These are phyloP conservation scores for Cyberlindnera petersonii DNA, from an alignment of 805 yeast species.

Conservation along the genomic window DNA sequence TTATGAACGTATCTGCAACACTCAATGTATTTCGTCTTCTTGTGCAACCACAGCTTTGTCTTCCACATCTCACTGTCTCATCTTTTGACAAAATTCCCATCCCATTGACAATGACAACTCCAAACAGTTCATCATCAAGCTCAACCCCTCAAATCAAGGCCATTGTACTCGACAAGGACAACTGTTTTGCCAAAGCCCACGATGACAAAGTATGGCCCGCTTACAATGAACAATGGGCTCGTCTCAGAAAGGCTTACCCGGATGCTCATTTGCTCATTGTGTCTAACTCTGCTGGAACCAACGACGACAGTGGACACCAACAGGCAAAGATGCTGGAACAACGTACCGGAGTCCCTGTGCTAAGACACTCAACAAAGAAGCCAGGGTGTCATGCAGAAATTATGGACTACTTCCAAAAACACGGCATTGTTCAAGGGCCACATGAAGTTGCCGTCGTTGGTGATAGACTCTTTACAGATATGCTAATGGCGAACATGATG, in stretches of 20 bases:
- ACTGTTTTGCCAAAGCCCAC: slow-evolving; percentile 86
- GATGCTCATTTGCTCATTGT: slow-evolving; percentile 67
- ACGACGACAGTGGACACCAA: slow-evolving; percentile 55
- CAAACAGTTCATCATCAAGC: slow-evolving; percentile 22
- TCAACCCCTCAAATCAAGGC: slow-evolving; percentile 50
- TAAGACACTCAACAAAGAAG: slow-evolving; percentile 70
- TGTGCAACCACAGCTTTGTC: slow-evolving; percentile 59
- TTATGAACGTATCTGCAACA: slow-evolving; percentile 80
- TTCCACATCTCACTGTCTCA: slow-evolving; percentile 56
- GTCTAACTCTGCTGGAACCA: slow-evolving; percentile 90
- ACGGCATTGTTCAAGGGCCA: slow-evolving; percentile 42
- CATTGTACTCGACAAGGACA: slow-evolving; percentile 88
- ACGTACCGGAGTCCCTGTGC: slow-evolving; percentile 63
- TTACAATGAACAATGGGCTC: slow-evolving; percentile 54
- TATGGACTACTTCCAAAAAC: slow-evolving; percentile 48
- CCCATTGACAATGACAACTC: too few relatives aligned
- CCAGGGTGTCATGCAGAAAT: slow-evolving; percentile 80
- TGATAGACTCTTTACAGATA: slow-evolving; percentile 86
- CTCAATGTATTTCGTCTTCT: slow-evolving; percentile 58
- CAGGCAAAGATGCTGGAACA: slow-evolving; percentile 63
- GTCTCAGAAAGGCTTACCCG: slow-evolving; percentile 55
- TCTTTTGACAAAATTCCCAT: slow-evolving; percentile 59
- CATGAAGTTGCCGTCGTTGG: slow-evolving; percentile 82
- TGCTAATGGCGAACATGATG: slow-evolving; percentile 92
- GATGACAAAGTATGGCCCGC: slow-evolving; percentile 77